These are phyloP conservation scores for Malus fusca DNA, from an alignment of 306 rosid genomes.

Conservation along the genomic window DNA sequence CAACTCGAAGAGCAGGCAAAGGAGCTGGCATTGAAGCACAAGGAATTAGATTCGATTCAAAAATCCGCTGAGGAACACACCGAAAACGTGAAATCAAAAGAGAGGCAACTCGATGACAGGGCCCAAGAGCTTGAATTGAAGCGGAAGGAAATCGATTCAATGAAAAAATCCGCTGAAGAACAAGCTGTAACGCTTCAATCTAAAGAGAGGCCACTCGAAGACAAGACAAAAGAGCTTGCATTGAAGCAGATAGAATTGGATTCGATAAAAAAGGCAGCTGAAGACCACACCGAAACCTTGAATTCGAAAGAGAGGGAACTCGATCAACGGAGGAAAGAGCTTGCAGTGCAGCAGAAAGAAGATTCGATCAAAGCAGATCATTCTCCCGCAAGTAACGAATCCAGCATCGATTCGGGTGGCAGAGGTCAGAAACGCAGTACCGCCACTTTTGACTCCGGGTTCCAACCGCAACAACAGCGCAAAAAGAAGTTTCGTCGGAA, in stretches of 20 bases:
- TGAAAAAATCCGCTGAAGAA: background rate
- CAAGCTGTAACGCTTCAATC: background rate
- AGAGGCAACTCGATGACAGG: background rate
- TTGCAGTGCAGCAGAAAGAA: background rate
- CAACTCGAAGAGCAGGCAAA: background rate
- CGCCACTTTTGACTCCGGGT: background rate
- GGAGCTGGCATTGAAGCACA: background rate
- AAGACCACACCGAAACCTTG: background rate
- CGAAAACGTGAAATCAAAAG: background rate
- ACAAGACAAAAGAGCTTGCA: background rate
- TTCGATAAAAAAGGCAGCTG: background rate
- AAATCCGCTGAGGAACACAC: background rate
- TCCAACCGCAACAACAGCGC: background rate
- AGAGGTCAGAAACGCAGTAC: background rate
- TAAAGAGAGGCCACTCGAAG: background rate
- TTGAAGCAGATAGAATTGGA: background rate
- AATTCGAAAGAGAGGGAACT: background rate
- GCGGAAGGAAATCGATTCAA: background rate
- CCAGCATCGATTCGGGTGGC: background rate
- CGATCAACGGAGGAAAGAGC: background rate
- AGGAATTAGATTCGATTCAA: background rate
- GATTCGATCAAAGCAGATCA: background rate
- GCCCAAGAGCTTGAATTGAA: background rate
- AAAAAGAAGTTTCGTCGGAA: background rate
- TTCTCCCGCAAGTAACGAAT: background rate